phyloP scores from a whole-genome alignment of 129 eudicot species.

The Pulicaria dysenterica region DNA sequence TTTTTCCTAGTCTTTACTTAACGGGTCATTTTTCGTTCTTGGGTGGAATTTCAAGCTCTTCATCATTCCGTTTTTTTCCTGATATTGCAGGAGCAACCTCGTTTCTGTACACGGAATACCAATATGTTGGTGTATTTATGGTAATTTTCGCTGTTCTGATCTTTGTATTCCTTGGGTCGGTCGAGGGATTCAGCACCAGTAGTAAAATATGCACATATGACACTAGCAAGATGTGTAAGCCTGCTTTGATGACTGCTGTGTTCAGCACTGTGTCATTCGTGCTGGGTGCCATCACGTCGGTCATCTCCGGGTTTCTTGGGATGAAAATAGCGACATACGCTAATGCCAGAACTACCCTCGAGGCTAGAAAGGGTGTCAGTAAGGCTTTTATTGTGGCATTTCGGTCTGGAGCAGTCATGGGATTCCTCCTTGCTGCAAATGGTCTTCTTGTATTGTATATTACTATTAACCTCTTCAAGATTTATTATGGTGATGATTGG shows the following conservation, averaged over 20 bases:
- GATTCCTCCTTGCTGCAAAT: conserved; percentile 91
- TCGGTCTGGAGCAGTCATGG: conserved; percentile 97
- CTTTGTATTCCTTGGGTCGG: conserved; percentile 87
- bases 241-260: conserved; percentile 80
- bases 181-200: conserved; percentile 84
- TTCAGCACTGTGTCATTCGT: conserved; percentile 85
- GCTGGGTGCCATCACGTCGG: conserved; percentile 87
- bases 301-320: conserved; percentile 85
- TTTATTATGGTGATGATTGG: conserved; percentile 95
- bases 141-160: conserved; percentile 77
- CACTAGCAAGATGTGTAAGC: conserved; percentile 72
- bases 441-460: conserved; percentile 83
- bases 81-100: conserved; percentile 76
- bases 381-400: conserved; percentile 87
- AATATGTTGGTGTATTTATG: conserved; percentile 91
- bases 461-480: conserved; percentile 68
- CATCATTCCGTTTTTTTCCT: not conserved
- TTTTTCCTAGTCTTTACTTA: not conserved
- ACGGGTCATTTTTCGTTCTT: not conserved
- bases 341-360: conserved; percentile 88
- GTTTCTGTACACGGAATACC: conserved; percentile 75
- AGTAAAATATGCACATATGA: conserved; percentile 66
- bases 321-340: conserved; percentile 96
- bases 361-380: conserved; percentile 92
- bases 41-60: not conserved